A percentile compares a stretch with the other conserved stretches of the same genome.
Conservation (phyloP, 352 stramenopile species). For the Peronosclerospora sorghi region DNA sequence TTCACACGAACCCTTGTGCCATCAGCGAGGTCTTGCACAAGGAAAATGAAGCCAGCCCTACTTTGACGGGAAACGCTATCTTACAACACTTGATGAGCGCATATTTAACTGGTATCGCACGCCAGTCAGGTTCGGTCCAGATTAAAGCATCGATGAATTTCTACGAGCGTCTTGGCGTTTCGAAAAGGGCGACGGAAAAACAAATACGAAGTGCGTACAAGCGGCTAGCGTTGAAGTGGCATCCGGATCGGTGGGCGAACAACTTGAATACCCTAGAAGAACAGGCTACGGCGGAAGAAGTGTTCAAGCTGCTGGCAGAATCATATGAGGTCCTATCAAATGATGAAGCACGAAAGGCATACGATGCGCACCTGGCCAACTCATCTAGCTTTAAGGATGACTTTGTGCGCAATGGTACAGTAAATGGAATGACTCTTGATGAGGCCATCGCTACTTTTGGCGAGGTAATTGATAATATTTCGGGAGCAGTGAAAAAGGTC, state of each 20-base stretch:
- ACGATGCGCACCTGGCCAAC: slow-evolving; percentile 49
- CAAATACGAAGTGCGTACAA: slow-evolving; percentile 75
- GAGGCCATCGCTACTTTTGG: slow-evolving; percentile 75
- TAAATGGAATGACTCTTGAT: slow-evolving; percentile 75
- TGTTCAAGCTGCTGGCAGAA: slow-evolving; percentile 80
- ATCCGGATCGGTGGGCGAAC: slow-evolving; percentile 70
- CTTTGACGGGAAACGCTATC: slow-evolving; percentile 62
- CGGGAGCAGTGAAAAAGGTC: slow-evolving; percentile 42
- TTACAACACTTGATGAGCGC: slow-evolving; percentile 77
- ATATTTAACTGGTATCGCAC: slow-evolving; percentile 62
- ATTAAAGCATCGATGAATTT: slow-evolving; percentile 79
- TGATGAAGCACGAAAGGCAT: slow-evolving; percentile 36
- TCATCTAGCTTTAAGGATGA: slow-evolving; percentile 49
- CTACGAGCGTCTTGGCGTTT: slow-evolving; percentile 70
- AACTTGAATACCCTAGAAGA: slow-evolving; percentile 34
- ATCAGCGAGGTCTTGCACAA: slow-evolving; percentile 35
- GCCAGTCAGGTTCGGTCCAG: slow-evolving; percentile 66
- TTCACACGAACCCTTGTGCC: slow-evolving; percentile 30
- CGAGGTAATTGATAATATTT: slow-evolving; percentile 58
- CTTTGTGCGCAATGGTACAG: slow-evolving; percentile 66
- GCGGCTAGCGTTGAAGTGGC: slow-evolving; percentile 71
- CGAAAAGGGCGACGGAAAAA: slow-evolving; percentile 44
- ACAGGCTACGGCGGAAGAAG: slow-evolving; percentile 52
- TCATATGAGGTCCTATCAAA: slow-evolving; percentile 78
- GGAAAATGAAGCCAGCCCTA: slow-evolving; percentile 36